These are phyloP conservation scores for Aspergillus panamensis DNA, from an alignment of 495 filamentous ascomycete species.

Conservation along the genomic window DNA sequence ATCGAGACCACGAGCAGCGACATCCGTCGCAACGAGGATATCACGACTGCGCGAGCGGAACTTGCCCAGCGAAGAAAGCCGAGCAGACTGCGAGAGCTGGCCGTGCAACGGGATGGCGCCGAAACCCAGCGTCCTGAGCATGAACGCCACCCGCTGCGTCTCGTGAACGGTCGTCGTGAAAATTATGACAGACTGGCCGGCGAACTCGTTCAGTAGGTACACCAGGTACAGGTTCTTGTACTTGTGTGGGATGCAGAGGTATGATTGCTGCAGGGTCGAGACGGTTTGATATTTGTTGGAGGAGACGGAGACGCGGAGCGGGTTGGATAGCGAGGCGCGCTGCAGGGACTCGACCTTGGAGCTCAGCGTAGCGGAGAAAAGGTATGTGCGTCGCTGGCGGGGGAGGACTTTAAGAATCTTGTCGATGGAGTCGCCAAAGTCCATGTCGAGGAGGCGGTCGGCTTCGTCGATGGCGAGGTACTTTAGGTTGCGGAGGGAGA, in stretches of 20 bases:
- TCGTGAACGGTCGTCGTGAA: constrained; percentile 94
- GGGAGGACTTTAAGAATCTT: constrained; percentile 83
- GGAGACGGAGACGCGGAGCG: constrained; percentile 70
- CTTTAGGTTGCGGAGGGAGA: constrained; percentile 71
- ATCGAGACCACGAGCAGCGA: constrained; percentile 91
- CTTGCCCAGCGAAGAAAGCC: constrained; percentile 81
- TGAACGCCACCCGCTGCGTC: constrained; percentile 75
- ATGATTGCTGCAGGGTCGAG: constrained; percentile 74
- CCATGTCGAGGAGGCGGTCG: constrained; percentile 86
- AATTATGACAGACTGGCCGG: constrained; percentile 79
- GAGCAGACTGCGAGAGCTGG: constrained; percentile 77
- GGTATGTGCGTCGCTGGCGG: constrained; percentile 67
- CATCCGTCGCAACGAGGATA: constrained; percentile 93
- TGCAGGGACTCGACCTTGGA: constrained; percentile 90
- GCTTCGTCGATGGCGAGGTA: constrained; percentile 96
- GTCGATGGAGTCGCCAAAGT: constrained; percentile 88
- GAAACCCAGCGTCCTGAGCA: constrained; percentile 76
- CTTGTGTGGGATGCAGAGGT: constrained; percentile 80
- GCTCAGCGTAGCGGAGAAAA: constrained; percentile 93
- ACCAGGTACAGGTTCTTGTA: constrained; percentile 91
- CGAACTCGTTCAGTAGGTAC: constrained; percentile 77
- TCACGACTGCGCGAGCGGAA: constrained; percentile 72
- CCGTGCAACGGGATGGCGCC: constrained; percentile 90
- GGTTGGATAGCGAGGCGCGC: constrained; percentile 78
- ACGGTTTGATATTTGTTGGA: constrained; percentile 81